These are phyloP conservation scores for Porcisia deanei DNA, from an alignment of 208 protist species.

Conservation along the genomic window DNA sequence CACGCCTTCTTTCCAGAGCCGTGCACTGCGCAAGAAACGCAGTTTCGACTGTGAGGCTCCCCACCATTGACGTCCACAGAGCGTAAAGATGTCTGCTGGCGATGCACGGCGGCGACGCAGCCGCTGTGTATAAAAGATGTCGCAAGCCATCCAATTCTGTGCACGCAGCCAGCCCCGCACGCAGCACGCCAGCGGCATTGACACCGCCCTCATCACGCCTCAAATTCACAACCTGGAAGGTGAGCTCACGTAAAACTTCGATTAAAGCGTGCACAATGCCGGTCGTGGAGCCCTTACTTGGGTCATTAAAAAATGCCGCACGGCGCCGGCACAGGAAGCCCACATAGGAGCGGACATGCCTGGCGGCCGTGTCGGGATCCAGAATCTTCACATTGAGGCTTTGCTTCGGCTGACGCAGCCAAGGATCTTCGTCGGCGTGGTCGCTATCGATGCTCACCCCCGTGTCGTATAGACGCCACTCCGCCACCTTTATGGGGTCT, in stretches of 20 bases:
- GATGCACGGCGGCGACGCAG: too few relatives aligned
- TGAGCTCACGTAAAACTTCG: not conserved
- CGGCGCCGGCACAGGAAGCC: constrained; percentile 9
- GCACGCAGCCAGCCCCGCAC: not conserved
- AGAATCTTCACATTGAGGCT: not conserved
- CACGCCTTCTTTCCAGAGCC: not conserved
- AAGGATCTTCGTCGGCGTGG: not conserved
- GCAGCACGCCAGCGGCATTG: not conserved
- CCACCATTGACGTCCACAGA: constrained; percentile 14
- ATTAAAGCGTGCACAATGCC: not conserved
- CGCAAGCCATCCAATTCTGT: not conserved
- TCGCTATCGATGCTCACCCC: not conserved
- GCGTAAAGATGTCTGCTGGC: not conserved
- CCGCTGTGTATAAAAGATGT: not conserved
- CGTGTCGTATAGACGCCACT: constrained; percentile 13
- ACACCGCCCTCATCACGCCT: not conserved
- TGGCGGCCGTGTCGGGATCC: not conserved
- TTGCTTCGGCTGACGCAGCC: not conserved
- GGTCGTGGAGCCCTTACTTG: not conserved
- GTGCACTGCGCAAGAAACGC: not conserved
- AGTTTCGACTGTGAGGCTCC: constrained; percentile 6
- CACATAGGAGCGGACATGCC: constrained; percentile 7
- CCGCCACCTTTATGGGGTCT: constrained; percentile 11
- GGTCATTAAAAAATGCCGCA: not conserved
- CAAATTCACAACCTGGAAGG: not conserved